phyloP scores from a whole-genome alignment of 768 basidiomycete genomes.

The Naganishia friedmannii region DNA sequence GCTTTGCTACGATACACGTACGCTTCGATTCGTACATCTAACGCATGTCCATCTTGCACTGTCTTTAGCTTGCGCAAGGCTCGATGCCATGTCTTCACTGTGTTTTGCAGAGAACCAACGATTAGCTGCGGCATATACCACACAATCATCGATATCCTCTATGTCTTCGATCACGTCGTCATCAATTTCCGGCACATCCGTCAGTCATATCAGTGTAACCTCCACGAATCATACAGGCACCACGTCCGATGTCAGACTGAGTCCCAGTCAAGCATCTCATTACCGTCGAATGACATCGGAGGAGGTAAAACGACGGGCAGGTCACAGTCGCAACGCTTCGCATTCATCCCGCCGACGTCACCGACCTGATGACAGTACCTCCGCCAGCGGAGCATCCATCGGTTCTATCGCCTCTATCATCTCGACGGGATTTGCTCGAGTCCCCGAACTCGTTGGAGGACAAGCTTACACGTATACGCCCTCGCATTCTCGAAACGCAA shows the following conservation, averaged over 20 bases:
- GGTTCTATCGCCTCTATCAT: conserved; percentile 34
- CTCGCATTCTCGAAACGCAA: conserved; percentile 18
- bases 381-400: conserved; percentile 21
- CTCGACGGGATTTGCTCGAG: conserved; percentile 30
- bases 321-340: conserved; percentile 37
- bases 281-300: conserved; percentile 47
- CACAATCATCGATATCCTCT: conserved; percentile 24
- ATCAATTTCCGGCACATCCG: conserved; percentile 3
- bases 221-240: conserved; percentile 14
- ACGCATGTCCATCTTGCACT: not conserved
- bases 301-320: conserved; percentile 43
- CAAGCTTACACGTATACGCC: conserved; percentile 19
- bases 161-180: conserved; percentile 25
- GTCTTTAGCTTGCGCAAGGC: conserved; percentile 43
- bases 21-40: not conserved
- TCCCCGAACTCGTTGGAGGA: conserved; percentile 45
- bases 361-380: conserved; percentile 25
- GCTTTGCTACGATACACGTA: conserved; percentile 13
- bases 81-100: conserved; percentile 48
- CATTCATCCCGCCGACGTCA: conserved; percentile 13
- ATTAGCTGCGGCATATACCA: not conserved
- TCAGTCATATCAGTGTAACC: not conserved
- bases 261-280: conserved; percentile 40
- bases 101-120: conserved; percentile 43
- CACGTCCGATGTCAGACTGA: conserved; percentile 33